Percentiles rank a stretch among this genome's conserved stretches.
Evolutionary conservation across 2,329 filamentous ascomycete species (phyloP).

Genomic region (Aureobasidium zeae): DNA sequence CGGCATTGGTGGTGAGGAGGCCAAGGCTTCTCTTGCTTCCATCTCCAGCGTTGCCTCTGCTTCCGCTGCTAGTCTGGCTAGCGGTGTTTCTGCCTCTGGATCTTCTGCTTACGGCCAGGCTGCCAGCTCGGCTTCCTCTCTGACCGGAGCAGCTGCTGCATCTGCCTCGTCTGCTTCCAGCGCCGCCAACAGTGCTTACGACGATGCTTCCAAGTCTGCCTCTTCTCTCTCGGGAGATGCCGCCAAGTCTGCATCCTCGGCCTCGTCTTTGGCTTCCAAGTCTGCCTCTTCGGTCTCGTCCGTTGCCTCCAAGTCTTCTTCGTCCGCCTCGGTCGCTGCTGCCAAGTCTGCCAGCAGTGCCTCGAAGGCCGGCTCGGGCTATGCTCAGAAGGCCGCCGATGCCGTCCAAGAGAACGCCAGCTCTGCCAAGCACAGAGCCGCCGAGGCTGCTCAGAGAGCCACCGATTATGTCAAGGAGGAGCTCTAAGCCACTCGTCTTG

Average conservation of each 20-base stretch:
- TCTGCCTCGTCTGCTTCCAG: conserved; percentile 21
- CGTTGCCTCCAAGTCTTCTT: conserved; percentile 22
- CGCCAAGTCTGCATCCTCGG: conserved; percentile 18
- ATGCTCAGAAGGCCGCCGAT: conserved; percentile 23
- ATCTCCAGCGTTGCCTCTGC: conserved; percentile 24
- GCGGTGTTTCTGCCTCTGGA: conserved; percentile 27
- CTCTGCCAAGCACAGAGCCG: conserved; percentile 25
- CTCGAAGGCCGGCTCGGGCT: conserved; percentile 23
- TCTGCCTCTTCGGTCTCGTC: conserved; percentile 28
- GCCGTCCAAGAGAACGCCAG: conserved; percentile 28
- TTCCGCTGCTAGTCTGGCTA: conserved; percentile 17
- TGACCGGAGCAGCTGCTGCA: conserved; percentile 22
- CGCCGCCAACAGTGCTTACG: conserved; percentile 24
- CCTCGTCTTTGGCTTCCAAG: conserved; percentile 22
- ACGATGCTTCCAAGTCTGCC: conserved; percentile 22
- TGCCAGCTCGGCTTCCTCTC: conserved; percentile 18
- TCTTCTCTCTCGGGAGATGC: not conserved
- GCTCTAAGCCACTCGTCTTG: conserved; percentile 33
- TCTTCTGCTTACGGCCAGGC: conserved; percentile 17
- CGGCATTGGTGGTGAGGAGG: conserved; percentile 35
- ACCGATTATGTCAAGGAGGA: conserved; percentile 35
- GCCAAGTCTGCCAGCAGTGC: conserved; percentile 13
- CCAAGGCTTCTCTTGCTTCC: conserved; percentile 29
- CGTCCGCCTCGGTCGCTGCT: conserved; percentile 19
- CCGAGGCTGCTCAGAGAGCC: conserved; percentile 25